Conservation (phyloP, 164 flowering plant species). For the Cinnamomum micranthum region DNA sequence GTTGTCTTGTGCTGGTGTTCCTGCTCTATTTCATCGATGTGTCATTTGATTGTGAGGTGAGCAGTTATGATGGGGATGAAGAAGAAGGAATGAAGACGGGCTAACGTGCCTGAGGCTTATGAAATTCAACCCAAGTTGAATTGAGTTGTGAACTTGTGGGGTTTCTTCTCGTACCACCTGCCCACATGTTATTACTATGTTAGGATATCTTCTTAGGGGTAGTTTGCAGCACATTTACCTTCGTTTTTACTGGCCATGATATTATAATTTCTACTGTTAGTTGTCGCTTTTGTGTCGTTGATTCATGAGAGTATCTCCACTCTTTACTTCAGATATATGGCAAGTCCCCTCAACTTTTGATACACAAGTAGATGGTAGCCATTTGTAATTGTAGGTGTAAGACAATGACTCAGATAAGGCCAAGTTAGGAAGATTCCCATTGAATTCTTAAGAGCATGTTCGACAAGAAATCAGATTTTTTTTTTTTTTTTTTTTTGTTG, state of each 20-base stretch:
- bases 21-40: constrained; percentile 60
- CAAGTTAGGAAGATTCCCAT: no score
- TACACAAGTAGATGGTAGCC: no score
- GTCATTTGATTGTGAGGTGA: constrained; percentile 18
- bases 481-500: no score
- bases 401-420: no score
- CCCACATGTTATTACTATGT: neutral
- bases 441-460: no score
- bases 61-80: neutral
- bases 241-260: neutral
- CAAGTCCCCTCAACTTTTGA: no score
- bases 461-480: no score
- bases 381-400: no score
- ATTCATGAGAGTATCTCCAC: neutral
- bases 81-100: constrained; percentile 5
- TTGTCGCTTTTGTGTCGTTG: neutral
- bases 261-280: neutral
- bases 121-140: constrained; percentile 6
- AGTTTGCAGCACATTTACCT: neutral
- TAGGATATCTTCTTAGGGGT: no score
- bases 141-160: neutral
- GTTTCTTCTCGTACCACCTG: neutral
- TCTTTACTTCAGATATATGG: no score
- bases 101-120: neutral
- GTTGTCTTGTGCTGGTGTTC: constrained; percentile 42